These are phyloP conservation scores for Kwoniella sp. DNA, from an alignment of 768 basidiomycete species.

Conservation along the genomic window DNA sequence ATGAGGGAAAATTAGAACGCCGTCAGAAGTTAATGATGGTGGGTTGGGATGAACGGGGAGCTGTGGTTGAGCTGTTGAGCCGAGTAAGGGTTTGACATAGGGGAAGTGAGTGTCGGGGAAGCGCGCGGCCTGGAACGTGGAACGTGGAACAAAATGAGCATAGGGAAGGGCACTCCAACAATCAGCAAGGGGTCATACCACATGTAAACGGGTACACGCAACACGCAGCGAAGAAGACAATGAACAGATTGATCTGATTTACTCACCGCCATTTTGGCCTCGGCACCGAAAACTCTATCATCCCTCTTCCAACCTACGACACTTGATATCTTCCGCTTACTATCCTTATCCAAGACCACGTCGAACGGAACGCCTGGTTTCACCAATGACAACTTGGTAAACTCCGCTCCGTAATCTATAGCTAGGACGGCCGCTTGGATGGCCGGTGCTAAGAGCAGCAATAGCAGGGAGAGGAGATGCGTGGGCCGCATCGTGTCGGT, in stretches of 20 bases:
- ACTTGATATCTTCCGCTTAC: slow-evolving; percentile 90
- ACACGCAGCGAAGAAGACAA: too few species aligned
- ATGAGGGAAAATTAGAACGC: slow-evolving; percentile 49
- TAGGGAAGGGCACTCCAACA: too few species aligned
- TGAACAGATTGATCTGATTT: too few species aligned
- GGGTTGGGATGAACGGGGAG: slow-evolving; percentile 50
- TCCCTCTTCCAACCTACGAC: slow-evolving; percentile 85
- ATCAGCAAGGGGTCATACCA: too few species aligned
- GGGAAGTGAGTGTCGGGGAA: slow-evolving; percentile 87
- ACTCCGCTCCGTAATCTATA: slow-evolving; percentile 97
- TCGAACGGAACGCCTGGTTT: slow-evolving; percentile 94
- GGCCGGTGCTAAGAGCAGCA: slow-evolving; percentile 41
- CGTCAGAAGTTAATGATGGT: slow-evolving; percentile 38
- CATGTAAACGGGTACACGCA: too few species aligned
- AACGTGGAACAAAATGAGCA: too few species aligned
- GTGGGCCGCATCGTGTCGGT: slow-evolving; percentile 16
- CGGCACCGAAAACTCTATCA: slow-evolving; percentile 84
- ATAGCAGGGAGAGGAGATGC: slow-evolving; percentile 20
- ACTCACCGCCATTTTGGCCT: slow-evolving; percentile 84
- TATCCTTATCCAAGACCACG: slow-evolving; percentile 92
- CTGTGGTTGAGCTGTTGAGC: slow-evolving; percentile 44
- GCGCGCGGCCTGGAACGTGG: slow-evolving; percentile 70
- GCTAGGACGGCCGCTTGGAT: slow-evolving; percentile 69
- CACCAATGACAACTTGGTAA: slow-evolving; percentile 93
- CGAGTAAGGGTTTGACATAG: slow-evolving; percentile 81